Evolutionary conservation across 2,329 filamentous ascomycete genomes (phyloP).

Genomic region (Lasiodiplodia gonubiensis): DNA sequence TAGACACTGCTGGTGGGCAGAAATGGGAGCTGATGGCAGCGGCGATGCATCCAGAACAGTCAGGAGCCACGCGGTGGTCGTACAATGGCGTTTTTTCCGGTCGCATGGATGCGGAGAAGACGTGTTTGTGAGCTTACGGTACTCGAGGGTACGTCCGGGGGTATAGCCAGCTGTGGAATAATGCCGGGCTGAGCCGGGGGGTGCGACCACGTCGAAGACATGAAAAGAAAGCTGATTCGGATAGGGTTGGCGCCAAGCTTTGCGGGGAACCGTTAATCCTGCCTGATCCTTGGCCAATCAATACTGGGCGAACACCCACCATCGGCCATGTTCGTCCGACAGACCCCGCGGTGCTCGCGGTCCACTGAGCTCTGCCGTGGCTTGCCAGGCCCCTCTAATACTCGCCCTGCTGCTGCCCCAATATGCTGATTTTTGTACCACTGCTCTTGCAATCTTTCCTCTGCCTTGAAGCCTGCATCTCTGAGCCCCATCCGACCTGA

Average conservation of each 20-base stretch:
- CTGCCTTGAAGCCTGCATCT: background rate
- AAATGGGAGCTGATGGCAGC: conserved; percentile 4
- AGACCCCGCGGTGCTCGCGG: conserved; percentile 1
- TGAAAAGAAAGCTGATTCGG: background rate
- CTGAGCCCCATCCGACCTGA: background rate
- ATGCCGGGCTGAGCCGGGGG: conserved; percentile 13
- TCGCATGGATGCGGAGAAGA: conserved; percentile 24
- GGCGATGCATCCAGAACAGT: conserved; percentile 22
- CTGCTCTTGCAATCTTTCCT: conserved; percentile 3
- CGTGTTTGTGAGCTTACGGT: conserved; percentile 19
- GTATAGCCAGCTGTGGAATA: conserved; percentile 13
- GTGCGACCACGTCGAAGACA: background rate
- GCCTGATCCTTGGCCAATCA: conserved; percentile 17
- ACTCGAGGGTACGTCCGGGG: conserved; percentile 11
- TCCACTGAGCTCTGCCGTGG: background rate
- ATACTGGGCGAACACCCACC: background rate
- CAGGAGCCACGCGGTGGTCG: background rate
- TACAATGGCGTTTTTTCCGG: conserved; percentile 15
- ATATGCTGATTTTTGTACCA: background rate
- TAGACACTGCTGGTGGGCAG: background rate
- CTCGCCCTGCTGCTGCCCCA: background rate
- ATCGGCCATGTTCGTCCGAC: conserved; percentile 18
- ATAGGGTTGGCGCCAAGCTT: conserved; percentile 22
- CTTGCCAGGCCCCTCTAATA: conserved; percentile 1
- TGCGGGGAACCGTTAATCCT: conserved; percentile 19